Percentiles rank a stretch among this genome's conserved stretches.
These are phyloP conservation scores for Naganishia sp. DNA, from an alignment of 1,284 basidiomycete genomes.

Conservation along the genomic window DNA sequence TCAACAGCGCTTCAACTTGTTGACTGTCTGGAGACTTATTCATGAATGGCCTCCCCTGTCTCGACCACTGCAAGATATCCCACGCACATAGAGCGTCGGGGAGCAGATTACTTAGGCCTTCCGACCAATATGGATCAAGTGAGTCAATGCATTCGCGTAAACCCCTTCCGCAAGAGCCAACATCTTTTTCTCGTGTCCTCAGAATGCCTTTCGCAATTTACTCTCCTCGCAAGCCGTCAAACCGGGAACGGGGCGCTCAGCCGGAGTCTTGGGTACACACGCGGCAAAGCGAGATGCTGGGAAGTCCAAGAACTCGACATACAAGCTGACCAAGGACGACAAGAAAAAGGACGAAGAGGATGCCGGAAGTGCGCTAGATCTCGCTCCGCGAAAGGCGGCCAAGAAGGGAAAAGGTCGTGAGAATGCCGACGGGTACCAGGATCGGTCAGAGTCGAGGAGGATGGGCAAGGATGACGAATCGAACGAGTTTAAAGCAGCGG, in stretches of 20 bases:
- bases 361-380: slow-evolving; percentile 15
- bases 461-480: slow-evolving; percentile 50
- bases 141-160: not conserved
- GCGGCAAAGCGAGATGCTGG: slow-evolving; percentile 28
- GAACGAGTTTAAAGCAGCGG: slow-evolving; percentile 59
- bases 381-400: slow-evolving; percentile 29
- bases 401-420: slow-evolving; percentile 37
- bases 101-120: too few relatives aligned
- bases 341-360: slow-evolving; percentile 1
- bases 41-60: too few relatives aligned
- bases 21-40: too few relatives aligned
- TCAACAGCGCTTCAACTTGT: too few relatives aligned
- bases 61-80: too few relatives aligned
- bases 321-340: slow-evolving; percentile 17
- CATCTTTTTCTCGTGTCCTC: not conserved
- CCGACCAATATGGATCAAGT: not conserved
- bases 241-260: slow-evolving; percentile 24
- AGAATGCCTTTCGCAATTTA: slow-evolving; percentile 34
- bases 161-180: not conserved
- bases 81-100: too few relatives aligned
- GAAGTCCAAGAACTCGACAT: slow-evolving; percentile 3
- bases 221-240: slow-evolving; percentile 23
- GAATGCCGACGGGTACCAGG: slow-evolving; percentile 42
- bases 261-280: slow-evolving; percentile 31
- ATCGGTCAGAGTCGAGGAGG: slow-evolving; percentile 50